A percentile compares a stretch with the other conserved stretches of the same genome.
Evolutionary conservation across 1,284 basidiomycete genomes (phyloP).

Genomic region (Sanguinoderma infundibulare): DNA sequence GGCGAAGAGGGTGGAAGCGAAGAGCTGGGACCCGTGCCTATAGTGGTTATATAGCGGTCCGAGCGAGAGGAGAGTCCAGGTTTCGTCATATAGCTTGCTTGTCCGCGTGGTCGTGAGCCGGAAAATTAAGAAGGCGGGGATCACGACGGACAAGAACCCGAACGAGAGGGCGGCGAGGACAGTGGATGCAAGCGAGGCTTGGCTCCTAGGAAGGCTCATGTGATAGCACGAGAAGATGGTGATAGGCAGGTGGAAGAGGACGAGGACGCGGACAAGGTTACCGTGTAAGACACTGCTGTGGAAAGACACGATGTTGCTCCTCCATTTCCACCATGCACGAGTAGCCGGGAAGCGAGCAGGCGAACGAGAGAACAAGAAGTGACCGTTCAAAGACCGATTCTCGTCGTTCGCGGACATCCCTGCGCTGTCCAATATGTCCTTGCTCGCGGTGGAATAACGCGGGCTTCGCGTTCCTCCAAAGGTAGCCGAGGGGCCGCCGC

Average conservation of each 20-base stretch:
- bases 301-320: slow-evolving; percentile 71
- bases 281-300: slow-evolving; percentile 82
- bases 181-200: slow-evolving; percentile 60
- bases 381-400: slow-evolving; percentile 55
- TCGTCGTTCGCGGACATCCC: slow-evolving; percentile 48
- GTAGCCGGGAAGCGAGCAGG: slow-evolving; percentile 33
- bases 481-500: slow-evolving; percentile 31
- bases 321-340: slow-evolving; percentile 58
- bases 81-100: slow-evolving; percentile 93
- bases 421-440: slow-evolving; percentile 52
- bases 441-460: slow-evolving; percentile 51
- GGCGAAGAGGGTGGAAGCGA: slow-evolving; percentile 80
- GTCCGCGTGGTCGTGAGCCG: slow-evolving; percentile 82
- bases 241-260: slow-evolving; percentile 93
- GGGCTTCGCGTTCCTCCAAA: slow-evolving; percentile 57
- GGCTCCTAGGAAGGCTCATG: slow-evolving; percentile 62
- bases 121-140: slow-evolving; percentile 78
- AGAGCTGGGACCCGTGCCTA: slow-evolving; percentile 89
- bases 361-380: slow-evolving; percentile 40
- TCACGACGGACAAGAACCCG: slow-evolving; percentile 75
- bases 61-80: slow-evolving; percentile 85
- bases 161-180: slow-evolving; percentile 80
- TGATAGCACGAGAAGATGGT: slow-evolving; percentile 92
- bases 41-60: slow-evolving; percentile 98
- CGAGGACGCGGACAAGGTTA: slow-evolving; percentile 88